phyloP scores from a whole-genome alignment of 352 stramenopile genomes.

The Phytophthora macrochlamydospora region DNA sequence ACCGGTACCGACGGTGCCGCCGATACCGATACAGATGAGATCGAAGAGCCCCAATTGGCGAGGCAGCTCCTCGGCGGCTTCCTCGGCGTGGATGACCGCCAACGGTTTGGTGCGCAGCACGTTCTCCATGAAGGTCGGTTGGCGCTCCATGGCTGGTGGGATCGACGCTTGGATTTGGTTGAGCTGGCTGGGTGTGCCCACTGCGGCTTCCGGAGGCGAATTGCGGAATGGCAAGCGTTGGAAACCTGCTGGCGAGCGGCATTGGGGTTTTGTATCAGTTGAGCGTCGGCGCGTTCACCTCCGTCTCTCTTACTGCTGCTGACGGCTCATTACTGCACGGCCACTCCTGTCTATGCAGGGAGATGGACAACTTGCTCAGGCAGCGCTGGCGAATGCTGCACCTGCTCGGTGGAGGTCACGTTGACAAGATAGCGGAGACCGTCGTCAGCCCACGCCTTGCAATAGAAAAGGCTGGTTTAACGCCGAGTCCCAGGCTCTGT shows the following conservation, averaged over 20 bases:
- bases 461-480: background rate
- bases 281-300: background rate
- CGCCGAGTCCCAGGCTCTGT: no score
- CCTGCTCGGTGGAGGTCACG: no score
- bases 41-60: constrained; percentile 87
- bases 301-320: background rate
- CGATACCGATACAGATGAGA: constrained; percentile 91
- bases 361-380: background rate
- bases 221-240: constrained; percentile 19
- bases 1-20: constrained; percentile 90
- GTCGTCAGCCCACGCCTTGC: background rate
- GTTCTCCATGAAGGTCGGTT: constrained; percentile 52
- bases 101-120: constrained; percentile 80
- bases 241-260: background rate
- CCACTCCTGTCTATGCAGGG: constrained; percentile 1
- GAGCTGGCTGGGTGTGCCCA: constrained; percentile 5
- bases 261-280: background rate
- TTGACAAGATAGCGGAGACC: no score
- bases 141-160: constrained; percentile 26
- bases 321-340: background rate
- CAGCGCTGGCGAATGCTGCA: no score
- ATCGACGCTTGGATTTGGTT: constrained; percentile 6
- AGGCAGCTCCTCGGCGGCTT: constrained; percentile 65
- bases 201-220: constrained; percentile 20
- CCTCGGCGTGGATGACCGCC: constrained; percentile 75